Evolutionary conservation across 192 early-diverging fungal genomes (phyloP).

Genomic region (Coemansia erecta): DNA sequence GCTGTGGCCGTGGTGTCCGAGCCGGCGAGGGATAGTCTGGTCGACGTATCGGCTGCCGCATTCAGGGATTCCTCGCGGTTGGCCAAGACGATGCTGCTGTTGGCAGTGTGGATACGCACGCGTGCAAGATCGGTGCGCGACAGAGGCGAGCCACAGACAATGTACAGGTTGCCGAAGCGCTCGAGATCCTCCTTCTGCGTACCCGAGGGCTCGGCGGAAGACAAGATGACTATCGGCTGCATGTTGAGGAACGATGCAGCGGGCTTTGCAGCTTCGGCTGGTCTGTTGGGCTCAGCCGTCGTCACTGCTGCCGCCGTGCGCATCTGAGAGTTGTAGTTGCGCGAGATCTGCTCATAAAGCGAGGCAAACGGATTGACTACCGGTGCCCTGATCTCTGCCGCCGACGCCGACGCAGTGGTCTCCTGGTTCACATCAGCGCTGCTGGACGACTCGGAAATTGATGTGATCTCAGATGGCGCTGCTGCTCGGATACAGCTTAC

Average conservation of each 20-base stretch:
- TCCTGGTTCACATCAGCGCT: neutral
- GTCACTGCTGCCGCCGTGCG: neutral
- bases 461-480: conserved; percentile 37
- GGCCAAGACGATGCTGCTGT: conserved; percentile 59
- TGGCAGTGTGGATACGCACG: conserved; percentile 57
- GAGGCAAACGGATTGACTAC: conserved; percentile 30
- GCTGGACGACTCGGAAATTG: conserved; percentile 17
- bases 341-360: conserved; percentile 52
- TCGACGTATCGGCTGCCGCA: conserved; percentile 34
- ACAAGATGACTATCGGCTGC: conserved; percentile 62
- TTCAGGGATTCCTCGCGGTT: conserved; percentile 50
- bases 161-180: conserved; percentile 54
- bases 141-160: conserved; percentile 60
- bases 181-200: conserved; percentile 43
- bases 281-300: neutral
- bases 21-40: conserved; percentile 36
- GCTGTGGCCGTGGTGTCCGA: conserved; percentile 51
- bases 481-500: conserved; percentile 63
- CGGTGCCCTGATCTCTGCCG: neutral
- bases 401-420: neutral
- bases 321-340: conserved; percentile 27
- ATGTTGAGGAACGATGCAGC: conserved; percentile 32
- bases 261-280: neutral
- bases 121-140: conserved; percentile 59
- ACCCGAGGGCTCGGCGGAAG: conserved; percentile 43